phyloP scores from a whole-genome alignment of 1,284 basidiomycete species.

The Entoloma clypeatum region DNA sequence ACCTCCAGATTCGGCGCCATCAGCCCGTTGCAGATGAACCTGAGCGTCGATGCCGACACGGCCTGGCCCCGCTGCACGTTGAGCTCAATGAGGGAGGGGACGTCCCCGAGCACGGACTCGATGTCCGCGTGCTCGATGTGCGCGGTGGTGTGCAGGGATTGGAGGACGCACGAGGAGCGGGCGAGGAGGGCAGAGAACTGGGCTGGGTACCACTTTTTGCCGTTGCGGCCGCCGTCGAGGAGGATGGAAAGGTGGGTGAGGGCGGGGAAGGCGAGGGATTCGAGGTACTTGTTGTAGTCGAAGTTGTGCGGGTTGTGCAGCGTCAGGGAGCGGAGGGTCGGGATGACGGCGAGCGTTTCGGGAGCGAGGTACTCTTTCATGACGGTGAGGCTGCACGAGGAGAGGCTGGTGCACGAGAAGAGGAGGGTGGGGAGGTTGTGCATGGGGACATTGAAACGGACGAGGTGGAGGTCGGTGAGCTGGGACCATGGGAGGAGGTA shows the following conservation, averaged over 20 bases:
- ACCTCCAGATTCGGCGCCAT: conserved; percentile 10
- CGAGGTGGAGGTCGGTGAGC: conserved; percentile 10
- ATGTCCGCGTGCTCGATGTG: conserved; percentile 11
- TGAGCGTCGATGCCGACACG: conserved; percentile 12
- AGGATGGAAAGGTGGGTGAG: conserved; percentile 9
- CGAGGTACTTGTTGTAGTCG: conserved; percentile 14
- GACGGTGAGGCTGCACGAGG: conserved; percentile 9
- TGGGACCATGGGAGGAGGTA: conserved; percentile 13
- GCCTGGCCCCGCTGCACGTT: conserved; percentile 10
- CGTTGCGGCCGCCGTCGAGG: conserved; percentile 1
- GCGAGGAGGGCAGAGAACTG: conserved; percentile 3
- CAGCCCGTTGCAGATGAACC: conserved; percentile 12
- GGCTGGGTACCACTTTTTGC: conserved; percentile 7
- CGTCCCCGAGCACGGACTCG: conserved; percentile 13
- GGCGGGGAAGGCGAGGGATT: conserved; percentile 9
- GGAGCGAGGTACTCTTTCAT: conserved; percentile 3
- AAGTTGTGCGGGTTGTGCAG: conserved; percentile 13
- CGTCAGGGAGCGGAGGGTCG: conserved; percentile 11
- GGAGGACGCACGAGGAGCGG: not conserved
- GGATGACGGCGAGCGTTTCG: conserved; percentile 4
- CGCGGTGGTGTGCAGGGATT: conserved; percentile 11
- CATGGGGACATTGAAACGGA: conserved; percentile 7
- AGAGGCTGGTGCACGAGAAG: conserved; percentile 4
- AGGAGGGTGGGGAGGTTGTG: conserved; percentile 8
- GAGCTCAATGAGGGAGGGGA: conserved; percentile 12